Conservation (phyloP, 2,329 filamentous ascomycete genomes). For the Cladophialophora psammophila region DNA sequence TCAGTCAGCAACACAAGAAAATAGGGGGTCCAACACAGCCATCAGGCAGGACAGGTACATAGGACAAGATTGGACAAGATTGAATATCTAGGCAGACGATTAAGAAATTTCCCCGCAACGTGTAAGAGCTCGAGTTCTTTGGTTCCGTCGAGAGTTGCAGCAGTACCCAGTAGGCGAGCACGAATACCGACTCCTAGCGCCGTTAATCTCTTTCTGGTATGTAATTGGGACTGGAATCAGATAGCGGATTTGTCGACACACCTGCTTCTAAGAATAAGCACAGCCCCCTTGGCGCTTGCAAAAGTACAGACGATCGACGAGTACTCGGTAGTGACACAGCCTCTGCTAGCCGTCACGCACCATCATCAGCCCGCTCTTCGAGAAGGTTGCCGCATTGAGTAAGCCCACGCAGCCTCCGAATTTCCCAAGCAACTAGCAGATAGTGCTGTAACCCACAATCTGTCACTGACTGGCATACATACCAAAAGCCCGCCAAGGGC, state of each 20-base stretch:
- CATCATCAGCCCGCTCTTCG: constrained; percentile 19
- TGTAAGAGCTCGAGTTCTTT: no score
- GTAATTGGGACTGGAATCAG: neutral
- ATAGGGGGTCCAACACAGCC: constrained; percentile 2
- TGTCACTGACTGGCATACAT: neutral
- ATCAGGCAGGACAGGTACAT: neutral
- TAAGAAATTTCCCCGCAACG: no score
- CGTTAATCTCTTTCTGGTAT: neutral
- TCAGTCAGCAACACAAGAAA: neutral
- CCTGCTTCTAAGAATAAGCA: constrained; percentile 25
- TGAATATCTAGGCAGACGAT: no score
- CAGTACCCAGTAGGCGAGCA: neutral
- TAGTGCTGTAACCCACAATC: constrained; percentile 7
- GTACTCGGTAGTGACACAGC: neutral
- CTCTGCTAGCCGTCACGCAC: neutral
- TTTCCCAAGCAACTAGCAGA: neutral
- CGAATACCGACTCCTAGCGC: neutral
- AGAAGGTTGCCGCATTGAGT: constrained; percentile 27
- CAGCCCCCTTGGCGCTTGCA: constrained; percentile 13
- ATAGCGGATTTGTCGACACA: neutral
- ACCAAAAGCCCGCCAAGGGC: neutral
- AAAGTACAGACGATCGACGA: constrained; percentile 12
- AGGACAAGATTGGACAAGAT: neutral
- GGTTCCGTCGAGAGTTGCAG: no score
- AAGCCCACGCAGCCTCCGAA: constrained; percentile 5